Evolutionary conservation across 2,329 filamentous ascomycete species (phyloP).

Genomic region (Eutypa lata): DNA sequence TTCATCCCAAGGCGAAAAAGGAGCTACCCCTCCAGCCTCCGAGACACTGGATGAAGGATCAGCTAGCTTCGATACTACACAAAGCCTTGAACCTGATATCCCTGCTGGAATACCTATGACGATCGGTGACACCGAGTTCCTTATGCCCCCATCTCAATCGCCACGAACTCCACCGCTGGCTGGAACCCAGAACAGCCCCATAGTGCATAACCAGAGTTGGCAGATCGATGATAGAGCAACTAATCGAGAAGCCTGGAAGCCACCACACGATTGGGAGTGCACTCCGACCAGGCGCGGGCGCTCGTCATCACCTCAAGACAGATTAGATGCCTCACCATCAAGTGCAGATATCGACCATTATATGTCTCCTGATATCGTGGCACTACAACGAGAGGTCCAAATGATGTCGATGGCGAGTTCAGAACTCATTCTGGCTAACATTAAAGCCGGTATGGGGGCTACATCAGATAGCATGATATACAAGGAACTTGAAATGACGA

Average conservation of each 20-base stretch:
- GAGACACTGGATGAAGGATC: slow-evolving; percentile 28
- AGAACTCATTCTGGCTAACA: slow-evolving; percentile 49
- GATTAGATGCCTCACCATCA: slow-evolving; percentile 12
- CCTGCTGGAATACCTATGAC: slow-evolving; percentile 7
- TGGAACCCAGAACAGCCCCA: slow-evolving; percentile 9
- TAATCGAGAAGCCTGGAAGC: slow-evolving; percentile 42
- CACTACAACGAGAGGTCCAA: slow-evolving; percentile 50
- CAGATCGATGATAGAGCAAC: slow-evolving; percentile 24
- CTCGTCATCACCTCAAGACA: slow-evolving; percentile 16
- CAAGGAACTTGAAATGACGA: slow-evolving; percentile 50
- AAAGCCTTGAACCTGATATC: slow-evolving; percentile 5
- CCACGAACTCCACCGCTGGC: slow-evolving; percentile 21
- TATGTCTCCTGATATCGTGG: slow-evolving; percentile 30
- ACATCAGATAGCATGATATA: slow-evolving; percentile 45
- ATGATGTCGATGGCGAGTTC: slow-evolving; percentile 53
- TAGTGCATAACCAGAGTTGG: slow-evolving; percentile 21
- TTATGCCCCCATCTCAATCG: slow-evolving; percentile 14
- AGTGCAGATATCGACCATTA: slow-evolving; percentile 18
- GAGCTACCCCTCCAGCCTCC: slow-evolving; percentile 25
- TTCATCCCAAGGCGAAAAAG: slow-evolving; percentile 25
- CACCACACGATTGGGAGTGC: slow-evolving; percentile 42
- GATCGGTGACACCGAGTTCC: slow-evolving; percentile 20
- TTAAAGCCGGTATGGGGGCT: slow-evolving; percentile 49
- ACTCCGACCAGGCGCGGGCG: slow-evolving; percentile 22
- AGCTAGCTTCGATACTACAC: slow-evolving; percentile 8